Evolutionary conservation across 2,329 filamentous ascomycete genomes (phyloP).

Genomic region (Reticulascus tulasneorum): DNA sequence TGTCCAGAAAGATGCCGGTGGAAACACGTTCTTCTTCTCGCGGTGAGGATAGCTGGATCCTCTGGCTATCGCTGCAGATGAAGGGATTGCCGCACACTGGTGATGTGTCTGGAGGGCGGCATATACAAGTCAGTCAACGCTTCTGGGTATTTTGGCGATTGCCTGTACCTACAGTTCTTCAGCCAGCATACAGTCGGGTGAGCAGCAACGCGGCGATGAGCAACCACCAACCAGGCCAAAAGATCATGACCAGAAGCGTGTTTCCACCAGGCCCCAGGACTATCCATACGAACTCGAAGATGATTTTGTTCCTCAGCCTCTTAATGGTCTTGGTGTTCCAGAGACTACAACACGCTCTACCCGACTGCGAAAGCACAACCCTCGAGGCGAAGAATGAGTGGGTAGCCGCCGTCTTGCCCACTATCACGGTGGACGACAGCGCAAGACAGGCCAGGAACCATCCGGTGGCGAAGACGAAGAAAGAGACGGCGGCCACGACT

Average conservation of each 20-base stretch:
- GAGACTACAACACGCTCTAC: slow-evolving; percentile 19
- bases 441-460: slow-evolving; percentile 25
- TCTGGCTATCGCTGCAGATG: too few relatives aligned
- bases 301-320: slow-evolving; percentile 41
- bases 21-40: slow-evolving; percentile 90
- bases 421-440: slow-evolving; percentile 21
- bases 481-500: slow-evolving; percentile 24
- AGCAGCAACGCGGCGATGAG: slow-evolving; percentile 32
- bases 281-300: slow-evolving; percentile 48
- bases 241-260: slow-evolving; percentile 43
- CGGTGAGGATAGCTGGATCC: slow-evolving; percentile 27
- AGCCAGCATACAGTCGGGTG: slow-evolving; percentile 29
- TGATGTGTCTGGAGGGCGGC: background rate
- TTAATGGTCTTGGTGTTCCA: slow-evolving; percentile 35
- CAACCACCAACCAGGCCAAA: slow-evolving; percentile 56
- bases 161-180: slow-evolving; percentile 17
- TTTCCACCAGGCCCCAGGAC: slow-evolving; percentile 49
- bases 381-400: slow-evolving; percentile 24
- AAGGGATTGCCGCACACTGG: slow-evolving; percentile 1
- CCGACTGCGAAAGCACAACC: slow-evolving; percentile 6
- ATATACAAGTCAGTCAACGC: background rate
- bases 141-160: background rate
- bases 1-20: slow-evolving; percentile 76
- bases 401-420: slow-evolving; percentile 23
- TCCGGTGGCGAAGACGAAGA: slow-evolving; percentile 26